Evolutionary conservation across 75 land plant species (phyloP), one percentile per base, ranked within the genome.

Genomic region (Isoetes taiwanensis): DNA sequence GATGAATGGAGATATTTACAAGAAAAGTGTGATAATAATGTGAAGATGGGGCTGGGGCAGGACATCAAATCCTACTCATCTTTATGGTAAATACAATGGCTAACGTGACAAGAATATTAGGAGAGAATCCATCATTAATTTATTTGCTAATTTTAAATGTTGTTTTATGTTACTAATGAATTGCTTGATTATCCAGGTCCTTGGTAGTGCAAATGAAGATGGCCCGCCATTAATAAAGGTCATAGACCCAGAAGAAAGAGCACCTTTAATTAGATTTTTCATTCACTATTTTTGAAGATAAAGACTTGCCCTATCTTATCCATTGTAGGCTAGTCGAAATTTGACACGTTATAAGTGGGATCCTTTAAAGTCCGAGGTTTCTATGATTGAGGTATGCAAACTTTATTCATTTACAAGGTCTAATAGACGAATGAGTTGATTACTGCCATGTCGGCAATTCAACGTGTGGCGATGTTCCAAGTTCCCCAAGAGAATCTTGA

Each of bases 211-310:
- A 16, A 12, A 59, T 20, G 57, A 65, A 50, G 63, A 56, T 27
- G 74, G 74, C 17, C 74, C 74, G 3, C 74, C 74, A 27, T 43
- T 64, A 50, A 59, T 71, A 14, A 71, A 71, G 74, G 74, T 71
- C n/a, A n/a, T n/a, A n/a, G n/a, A n/a, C n/a, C n/a, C n/a, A n/a
- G n/a, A n/a, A n/a, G n/a, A n/a, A n/a, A n/a, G n/a, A n/a, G n/a
- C n/a, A n/a, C n/a, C n/a, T n/a, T n/a, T n/a, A n/a, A n/a, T n/a
- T n/a, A n/a, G n/a, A n/a, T n/a, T n/a, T n/a, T n/a, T n/a, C n/a
- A n/a, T n/a, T n/a, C n/a, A n/a, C n/a, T n/a, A n/a, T n/a, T n/a
- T n/a, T n/a, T n/a, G n/a, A n/a, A n/a, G n/a, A n/a, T n/a, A n/a
- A n/a, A 6, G 5, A 14, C 31, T 30, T 3, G 8, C 14, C 11